Base-by-base conservation (phyloP, 164 flowering plant genomes). In the Malania oleifera region DNA sequence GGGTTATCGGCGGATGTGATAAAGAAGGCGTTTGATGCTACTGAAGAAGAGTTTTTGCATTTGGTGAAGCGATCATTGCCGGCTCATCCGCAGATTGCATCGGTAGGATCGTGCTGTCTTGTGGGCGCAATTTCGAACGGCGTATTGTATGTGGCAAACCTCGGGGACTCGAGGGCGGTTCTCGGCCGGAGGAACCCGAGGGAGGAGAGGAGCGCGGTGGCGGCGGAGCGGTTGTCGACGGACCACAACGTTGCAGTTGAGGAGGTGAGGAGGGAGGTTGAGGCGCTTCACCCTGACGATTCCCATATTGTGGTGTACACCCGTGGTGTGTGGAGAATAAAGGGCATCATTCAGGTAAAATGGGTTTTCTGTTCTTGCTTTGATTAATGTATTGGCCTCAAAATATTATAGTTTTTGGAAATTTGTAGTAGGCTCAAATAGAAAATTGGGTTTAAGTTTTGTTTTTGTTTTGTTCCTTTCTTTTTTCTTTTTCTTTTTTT, bases 281-380 rank as follows among this genome's bases (percentile, higher is more conserved):
- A 74, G 64, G 92, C 82, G 1, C 87, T 82, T 68, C 96, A 91
- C 63, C 98, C 98, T 1, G 53, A 50, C 13, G 53, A 50, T 50
- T 50, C 53, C 4, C 53, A 50, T 50, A 27, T 50, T 13, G 53
- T 50, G n/a, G 53, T 50, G 28, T 50, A 50, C 24, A 50, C 15
- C 34, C 28, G 53, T 15, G 53, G 53, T 8, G 96, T 91, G 67
- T 91, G 98, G 96, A 76, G 98, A 63, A 80, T 91, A 34, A 91
- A 91, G 68, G 98, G 98, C 52, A 91, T 91, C 61, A 91, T 91
- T 60, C 98, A 91, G 98, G 98, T 91, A 77, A 6, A 41, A 24
- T 48, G 9, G 27, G 10, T 47, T 25, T 45, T 45, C 5, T n/a
- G n/a, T n/a, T n/a, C n/a, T n/a, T n/a, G n/a, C n/a, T n/a, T n/a